phyloP scores from a whole-genome alignment of 371 early-diverging fungal species.

The Mucor circinelloides region DNA sequence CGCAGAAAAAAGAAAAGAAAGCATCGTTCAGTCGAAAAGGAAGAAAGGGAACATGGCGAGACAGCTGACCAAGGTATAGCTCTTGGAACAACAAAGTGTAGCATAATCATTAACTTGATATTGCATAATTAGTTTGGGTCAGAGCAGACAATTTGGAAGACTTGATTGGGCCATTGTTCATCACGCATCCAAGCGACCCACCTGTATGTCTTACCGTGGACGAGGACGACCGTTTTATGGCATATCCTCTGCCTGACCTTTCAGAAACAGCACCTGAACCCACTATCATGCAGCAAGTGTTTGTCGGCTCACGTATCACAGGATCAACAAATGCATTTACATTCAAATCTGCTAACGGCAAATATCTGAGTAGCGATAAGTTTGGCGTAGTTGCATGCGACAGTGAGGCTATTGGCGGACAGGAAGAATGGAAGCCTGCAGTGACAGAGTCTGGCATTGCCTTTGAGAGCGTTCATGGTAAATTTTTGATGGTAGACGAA shows the following conservation, averaged over 20 bases:
- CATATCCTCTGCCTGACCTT: conserved; percentile 48
- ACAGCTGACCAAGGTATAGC: conserved; percentile 45
- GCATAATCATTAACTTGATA: not conserved
- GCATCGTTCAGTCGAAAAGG: conserved; percentile 37
- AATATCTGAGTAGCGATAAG: conserved; percentile 80
- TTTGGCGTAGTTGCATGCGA: conserved; percentile 77
- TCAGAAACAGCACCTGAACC: conserved; percentile 55
- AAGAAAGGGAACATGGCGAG: conserved; percentile 30
- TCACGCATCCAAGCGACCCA: conserved; percentile 68
- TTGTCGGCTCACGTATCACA: conserved; percentile 63
- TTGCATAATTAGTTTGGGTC: conserved; percentile 60
- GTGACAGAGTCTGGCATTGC: conserved; percentile 75
- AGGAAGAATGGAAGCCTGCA: conserved; percentile 79
- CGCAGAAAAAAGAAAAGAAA: conserved; percentile 67
- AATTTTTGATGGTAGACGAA: conserved; percentile 67
- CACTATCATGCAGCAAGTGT: conserved; percentile 68
- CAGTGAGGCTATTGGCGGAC: conserved; percentile 77
- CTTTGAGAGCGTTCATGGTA: conserved; percentile 64
- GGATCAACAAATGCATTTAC: conserved; percentile 57
- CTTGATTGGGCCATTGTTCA: conserved; percentile 72
- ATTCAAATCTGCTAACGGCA: conserved; percentile 69
- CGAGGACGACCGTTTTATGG: conserved; percentile 53
- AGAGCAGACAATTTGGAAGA: conserved; percentile 64
- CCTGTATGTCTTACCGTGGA: conserved; percentile 62
- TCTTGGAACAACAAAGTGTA: not conserved